Conservation (phyloP, 108 stramenopile genomes). For the Schizochytrium sp. region DNA sequence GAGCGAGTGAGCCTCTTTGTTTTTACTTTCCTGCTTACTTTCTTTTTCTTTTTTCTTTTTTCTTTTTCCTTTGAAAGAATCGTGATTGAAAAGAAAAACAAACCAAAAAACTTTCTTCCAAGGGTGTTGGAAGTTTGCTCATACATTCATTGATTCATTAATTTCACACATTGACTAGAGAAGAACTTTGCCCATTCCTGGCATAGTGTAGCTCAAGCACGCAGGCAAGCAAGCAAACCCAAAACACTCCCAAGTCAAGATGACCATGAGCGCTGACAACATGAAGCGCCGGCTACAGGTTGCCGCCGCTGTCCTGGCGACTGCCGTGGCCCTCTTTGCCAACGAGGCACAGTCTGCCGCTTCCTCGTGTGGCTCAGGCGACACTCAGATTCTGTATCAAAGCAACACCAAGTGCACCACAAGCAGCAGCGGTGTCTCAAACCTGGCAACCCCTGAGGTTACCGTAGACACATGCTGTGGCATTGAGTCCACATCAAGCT, state of each 20-base stretch:
- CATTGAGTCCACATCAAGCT: neutral
- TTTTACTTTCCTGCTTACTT: neutral
- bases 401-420: neutral
- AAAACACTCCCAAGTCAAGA: too few relatives aligned
- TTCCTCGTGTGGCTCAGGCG: neutral
- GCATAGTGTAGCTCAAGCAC: too few relatives aligned
- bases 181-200: too few relatives aligned
- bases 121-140: too few relatives aligned
- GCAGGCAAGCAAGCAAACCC: too few relatives aligned
- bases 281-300: too few relatives aligned
- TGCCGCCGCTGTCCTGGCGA: neutral
- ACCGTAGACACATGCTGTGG: slow-evolving; percentile 5
- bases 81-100: too few relatives aligned
- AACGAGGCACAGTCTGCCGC: neutral
- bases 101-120: too few relatives aligned
- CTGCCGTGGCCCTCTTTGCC: neutral
- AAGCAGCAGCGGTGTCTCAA: neutral
- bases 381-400: neutral
- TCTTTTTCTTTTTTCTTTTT: neutral
- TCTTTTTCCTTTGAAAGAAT: neutral
- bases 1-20: too few relatives aligned
- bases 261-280: too few relatives aligned
- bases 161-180: too few relatives aligned
- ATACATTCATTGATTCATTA: too few relatives aligned
- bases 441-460: neutral